Evolutionary conservation across 1,139 yeast genomes (phyloP).

Genomic region (Lodderomyces margitis): DNA sequence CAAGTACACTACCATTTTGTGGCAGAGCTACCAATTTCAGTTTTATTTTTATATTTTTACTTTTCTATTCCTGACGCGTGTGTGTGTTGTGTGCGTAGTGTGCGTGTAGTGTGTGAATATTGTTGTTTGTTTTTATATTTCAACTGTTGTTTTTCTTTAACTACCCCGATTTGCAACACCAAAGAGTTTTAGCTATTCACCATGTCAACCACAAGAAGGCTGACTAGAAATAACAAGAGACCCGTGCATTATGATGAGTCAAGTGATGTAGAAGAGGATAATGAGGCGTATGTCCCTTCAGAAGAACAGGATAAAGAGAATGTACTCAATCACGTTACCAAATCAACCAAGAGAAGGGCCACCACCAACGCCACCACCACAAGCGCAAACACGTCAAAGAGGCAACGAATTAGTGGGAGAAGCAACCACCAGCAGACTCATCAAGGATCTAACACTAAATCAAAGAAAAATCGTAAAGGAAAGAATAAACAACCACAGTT

Average conservation of each 20-base stretch:
- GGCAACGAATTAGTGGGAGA: conserved; percentile 3
- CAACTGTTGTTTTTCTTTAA: neutral
- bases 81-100: too few species aligned
- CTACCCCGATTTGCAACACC: neutral
- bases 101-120: too few species aligned
- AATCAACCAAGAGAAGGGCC: conserved; percentile 9
- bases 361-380: neutral
- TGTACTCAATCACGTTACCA: conserved; percentile 1
- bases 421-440: neutral
- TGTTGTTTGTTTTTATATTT: neutral
- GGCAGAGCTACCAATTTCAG: too few species aligned
- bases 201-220: conserved; percentile 4
- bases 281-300: conserved; percentile 10
- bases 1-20: too few species aligned
- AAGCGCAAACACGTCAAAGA: neutral
- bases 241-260: conserved; percentile 11
- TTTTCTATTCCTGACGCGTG: too few species aligned
- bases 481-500: conserved; percentile 4
- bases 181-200: too few species aligned
- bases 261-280: conserved; percentile 15
- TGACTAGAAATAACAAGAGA: conserved; percentile 8
- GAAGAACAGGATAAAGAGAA: conserved; percentile 15
- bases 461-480: conserved; percentile 4
- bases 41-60: too few species aligned
- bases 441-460: conserved; percentile 4